These are phyloP conservation scores for Leishmania arabica DNA, from an alignment of 208 protist species.

Conservation along the genomic window DNA sequence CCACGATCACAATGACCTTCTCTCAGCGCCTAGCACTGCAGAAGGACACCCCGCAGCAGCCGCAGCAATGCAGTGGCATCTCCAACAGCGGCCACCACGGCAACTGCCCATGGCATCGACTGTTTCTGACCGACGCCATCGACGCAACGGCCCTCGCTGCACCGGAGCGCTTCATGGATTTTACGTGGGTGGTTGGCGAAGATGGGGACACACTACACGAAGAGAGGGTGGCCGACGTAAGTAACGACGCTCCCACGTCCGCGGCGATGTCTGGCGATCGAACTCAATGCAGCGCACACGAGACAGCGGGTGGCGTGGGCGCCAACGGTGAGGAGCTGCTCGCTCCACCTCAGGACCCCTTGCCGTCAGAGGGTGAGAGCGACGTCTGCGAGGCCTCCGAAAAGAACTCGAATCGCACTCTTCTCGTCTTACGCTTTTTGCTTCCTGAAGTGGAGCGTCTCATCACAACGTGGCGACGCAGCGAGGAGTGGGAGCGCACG, in stretches of 20 bases:
- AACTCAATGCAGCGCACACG: background rate
- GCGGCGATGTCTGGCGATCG: background rate
- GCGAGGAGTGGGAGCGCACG: conserved; percentile 40
- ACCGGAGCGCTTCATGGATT: conserved; percentile 32
- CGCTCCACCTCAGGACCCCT: background rate
- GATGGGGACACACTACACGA: background rate
- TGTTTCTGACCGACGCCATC: conserved; percentile 25
- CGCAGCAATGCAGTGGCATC: background rate
- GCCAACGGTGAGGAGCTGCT: background rate
- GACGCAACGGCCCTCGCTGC: conserved; percentile 25
- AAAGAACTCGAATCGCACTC: background rate
- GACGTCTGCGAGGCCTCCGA: background rate
- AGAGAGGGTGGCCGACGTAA: background rate
- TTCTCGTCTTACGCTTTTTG: conserved; percentile 39
- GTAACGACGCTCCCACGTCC: background rate
- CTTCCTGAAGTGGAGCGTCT: conserved; percentile 52
- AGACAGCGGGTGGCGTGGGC: background rate
- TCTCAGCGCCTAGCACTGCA: conserved; percentile 10
- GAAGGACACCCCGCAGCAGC: background rate
- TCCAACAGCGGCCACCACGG: background rate
- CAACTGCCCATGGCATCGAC: conserved; percentile 26
- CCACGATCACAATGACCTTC: conserved; percentile 29
- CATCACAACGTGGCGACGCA: conserved; percentile 52
- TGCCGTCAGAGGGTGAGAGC: background rate
- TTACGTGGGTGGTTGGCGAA: conserved; percentile 19